Evolutionary conservation across 192 early-diverging fungal species (phyloP).

Genomic region (Cetraspora pellucida): DNA sequence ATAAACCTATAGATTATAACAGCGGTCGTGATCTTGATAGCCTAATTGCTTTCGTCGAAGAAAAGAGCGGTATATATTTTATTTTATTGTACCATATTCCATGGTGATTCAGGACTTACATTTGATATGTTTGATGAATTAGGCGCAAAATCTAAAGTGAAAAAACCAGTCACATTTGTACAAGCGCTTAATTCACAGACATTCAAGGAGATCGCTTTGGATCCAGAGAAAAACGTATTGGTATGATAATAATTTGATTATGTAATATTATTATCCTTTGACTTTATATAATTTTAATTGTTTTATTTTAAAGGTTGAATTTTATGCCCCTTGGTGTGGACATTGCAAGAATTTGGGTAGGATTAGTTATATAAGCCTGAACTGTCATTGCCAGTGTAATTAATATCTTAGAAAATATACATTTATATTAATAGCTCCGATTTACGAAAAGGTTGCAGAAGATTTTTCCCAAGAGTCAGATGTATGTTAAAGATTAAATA

Average conservation of each 20-base stretch:
- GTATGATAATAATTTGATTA: constrained; percentile 34
- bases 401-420: constrained; percentile 7
- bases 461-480: constrained; percentile 78
- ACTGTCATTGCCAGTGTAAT: background rate
- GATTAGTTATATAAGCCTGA: background rate
- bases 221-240: constrained; percentile 73
- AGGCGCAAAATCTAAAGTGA: constrained; percentile 68
- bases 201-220: constrained; percentile 79
- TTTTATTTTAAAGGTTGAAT: constrained; percentile 60
- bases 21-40: constrained; percentile 83
- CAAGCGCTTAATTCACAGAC: constrained; percentile 66
- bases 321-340: constrained; percentile 93
- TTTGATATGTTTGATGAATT: background rate
- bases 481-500: constrained; percentile 42
- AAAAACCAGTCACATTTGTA: constrained; percentile 71
- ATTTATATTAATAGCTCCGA: constrained; percentile 62
- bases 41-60: constrained; percentile 72
- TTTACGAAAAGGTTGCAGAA: constrained; percentile 86
- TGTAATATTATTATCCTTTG: background rate
- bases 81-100: background rate
- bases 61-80: constrained; percentile 70
- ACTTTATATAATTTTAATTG: background rate
- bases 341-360: constrained; percentile 72
- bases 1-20: constrained; percentile 76
- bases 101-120: background rate